Evolutionary conservation across 1,284 basidiomycete genomes (phyloP), one percentile per base, ranked within the genome.

Genomic region (Cryptococcus hybrid): DNA sequence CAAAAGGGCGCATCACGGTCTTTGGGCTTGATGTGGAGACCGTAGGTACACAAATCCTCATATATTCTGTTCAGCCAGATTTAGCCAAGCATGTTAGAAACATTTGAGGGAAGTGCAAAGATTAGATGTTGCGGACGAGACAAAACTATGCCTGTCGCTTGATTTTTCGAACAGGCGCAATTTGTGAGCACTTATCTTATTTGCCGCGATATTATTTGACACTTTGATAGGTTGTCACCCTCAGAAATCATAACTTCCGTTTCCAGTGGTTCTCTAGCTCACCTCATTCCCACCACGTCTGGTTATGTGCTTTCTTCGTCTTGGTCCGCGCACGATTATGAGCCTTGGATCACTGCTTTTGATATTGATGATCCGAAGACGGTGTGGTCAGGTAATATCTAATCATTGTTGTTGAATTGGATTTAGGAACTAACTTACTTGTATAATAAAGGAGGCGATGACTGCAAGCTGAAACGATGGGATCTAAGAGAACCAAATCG

Each of bases 301-400:
- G 77, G 79, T 3, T 74, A 89, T 11, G 54, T 70, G 0, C 71
- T 87, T 1, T 75, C 76, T 2, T 73, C 82, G 13, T 80, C 79
- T 1, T 99, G 95, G 94, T 79, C 84, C 7, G 95, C 91, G 5
- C 96, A 99, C 71, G 91, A 93, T 59, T 88, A 86, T 68, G 96
- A 99, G 73, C 89, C 95, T 0, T 99, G 96, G 96, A 87, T 92
- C 49, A 86, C 88, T 0, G 87, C 89, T 0, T 99, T 90, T 86
- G 85, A 97, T 70, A 87, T 88, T 64, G 93, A 89, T 88, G 79
- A 90, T 59, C 78, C 81, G 0, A 85, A 86, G 64, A 75, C 88
- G 12, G 81, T 95, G 2, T 97, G 92, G 80, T 93, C 91, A 12
- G 94, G 92, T 88, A 30, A 30, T 30, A 57, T 46, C 75, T 60